These are phyloP conservation scores for Allantophomopsis lycopodina DNA, from an alignment of 2,329 filamentous ascomycete species.

Conservation along the genomic window DNA sequence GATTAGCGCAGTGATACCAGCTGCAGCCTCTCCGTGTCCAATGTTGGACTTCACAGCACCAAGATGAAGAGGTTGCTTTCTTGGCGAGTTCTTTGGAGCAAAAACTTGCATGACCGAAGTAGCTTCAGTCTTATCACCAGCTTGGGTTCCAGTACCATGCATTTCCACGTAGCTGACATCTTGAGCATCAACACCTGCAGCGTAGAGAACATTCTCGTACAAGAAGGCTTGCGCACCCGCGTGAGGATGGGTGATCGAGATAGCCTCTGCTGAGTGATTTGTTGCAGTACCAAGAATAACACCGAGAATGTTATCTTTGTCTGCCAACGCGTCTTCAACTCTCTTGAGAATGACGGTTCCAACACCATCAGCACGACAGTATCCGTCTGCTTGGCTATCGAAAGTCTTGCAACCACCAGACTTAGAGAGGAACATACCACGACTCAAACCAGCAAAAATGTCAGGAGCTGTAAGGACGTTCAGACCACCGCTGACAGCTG, in stretches of 20 bases:
- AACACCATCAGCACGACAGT: constrained; percentile 32
- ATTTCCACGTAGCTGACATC: constrained; percentile 75
- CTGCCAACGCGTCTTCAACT: constrained; percentile 25
- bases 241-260: constrained; percentile 72
- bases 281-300: neutral
- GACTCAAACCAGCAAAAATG: constrained; percentile 13
- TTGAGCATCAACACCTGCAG: constrained; percentile 49
- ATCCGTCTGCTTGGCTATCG: constrained; percentile 32
- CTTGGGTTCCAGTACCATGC: constrained; percentile 77
- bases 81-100: constrained; percentile 27
- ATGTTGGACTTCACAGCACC: constrained; percentile 8
- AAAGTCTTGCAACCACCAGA: too few relatives aligned
- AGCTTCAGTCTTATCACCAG: constrained; percentile 70
- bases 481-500: constrained; percentile 8
- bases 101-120: constrained; percentile 56
- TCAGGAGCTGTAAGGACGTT: constrained; percentile 8
- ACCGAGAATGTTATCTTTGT: neutral
- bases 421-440: too few relatives aligned
- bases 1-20: constrained; percentile 13
- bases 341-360: constrained; percentile 31
- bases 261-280: constrained; percentile 48
- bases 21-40: constrained; percentile 11
- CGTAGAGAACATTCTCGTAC: too few relatives aligned
- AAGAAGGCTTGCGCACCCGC: constrained; percentile 59
- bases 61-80: constrained; percentile 36